Percentiles rank a stretch among this genome's conserved stretches.
Conservation (phyloP, 306 rosid species). For the Geum urbanum region DNA sequence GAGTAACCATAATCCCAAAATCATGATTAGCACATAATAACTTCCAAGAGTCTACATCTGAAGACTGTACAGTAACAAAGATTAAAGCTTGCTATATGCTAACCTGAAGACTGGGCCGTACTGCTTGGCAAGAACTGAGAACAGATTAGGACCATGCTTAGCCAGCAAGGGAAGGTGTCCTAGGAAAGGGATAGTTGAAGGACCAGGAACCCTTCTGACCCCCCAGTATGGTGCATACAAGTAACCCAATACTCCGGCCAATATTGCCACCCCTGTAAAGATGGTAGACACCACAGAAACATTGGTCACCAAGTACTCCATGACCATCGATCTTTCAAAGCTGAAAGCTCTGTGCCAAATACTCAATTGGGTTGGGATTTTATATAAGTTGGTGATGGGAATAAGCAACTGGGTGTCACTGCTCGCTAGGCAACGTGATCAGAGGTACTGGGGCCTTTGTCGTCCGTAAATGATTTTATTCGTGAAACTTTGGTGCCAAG, state of each 20-base stretch:
- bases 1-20: background rate
- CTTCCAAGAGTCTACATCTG: background rate
- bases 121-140: conserved; percentile 80
- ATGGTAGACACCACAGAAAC: conserved; percentile 27
- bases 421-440: background rate
- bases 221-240: conserved; percentile 74
- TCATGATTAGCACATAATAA: background rate
- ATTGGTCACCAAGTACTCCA: conserved; percentile 25
- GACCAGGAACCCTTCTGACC: conserved; percentile 83
- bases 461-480: conserved; percentile 46
- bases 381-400: background rate
- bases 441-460: conserved; percentile 27
- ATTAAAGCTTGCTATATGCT: background rate
- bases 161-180: conserved; percentile 94
- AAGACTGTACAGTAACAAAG: background rate
- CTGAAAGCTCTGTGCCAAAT: background rate
- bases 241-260: conserved; percentile 49
- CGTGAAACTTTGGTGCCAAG: conserved; percentile 27
- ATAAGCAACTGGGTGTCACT: conserved; percentile 18
- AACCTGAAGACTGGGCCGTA: conserved; percentile 97
- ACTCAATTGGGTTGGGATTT: background rate
- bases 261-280: conserved; percentile 38
- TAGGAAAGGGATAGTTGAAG: conserved; percentile 63
- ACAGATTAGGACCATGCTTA: conserved; percentile 76
- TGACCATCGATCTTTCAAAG: conserved; percentile 23